Conservation (phyloP, 1,284 basidiomycete species). For the Volvariella surrecta region DNA sequence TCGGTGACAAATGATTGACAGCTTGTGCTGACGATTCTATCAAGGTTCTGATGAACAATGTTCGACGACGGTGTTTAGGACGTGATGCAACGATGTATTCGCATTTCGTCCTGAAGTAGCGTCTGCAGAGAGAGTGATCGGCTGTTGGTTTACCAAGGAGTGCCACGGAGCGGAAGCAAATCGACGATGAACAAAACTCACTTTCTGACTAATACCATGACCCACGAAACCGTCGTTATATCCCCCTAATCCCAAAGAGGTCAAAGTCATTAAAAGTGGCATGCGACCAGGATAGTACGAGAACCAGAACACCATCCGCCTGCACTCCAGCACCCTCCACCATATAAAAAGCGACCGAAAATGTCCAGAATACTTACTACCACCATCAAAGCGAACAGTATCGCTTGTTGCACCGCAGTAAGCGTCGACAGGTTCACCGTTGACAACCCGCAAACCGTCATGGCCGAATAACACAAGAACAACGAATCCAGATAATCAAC, state of each 20-base stretch:
- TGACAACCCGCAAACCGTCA: constrained; percentile 51
- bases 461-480: constrained; percentile 57
- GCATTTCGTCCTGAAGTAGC: constrained; percentile 39
- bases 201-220: constrained; percentile 49
- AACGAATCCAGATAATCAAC: constrained; percentile 48
- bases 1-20: too few species aligned
- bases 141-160: background rate
- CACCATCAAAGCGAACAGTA: constrained; percentile 44
- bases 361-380: constrained; percentile 36
- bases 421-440: constrained; percentile 43
- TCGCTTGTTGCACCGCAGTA: constrained; percentile 50
- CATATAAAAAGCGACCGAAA: background rate
- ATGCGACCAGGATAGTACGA: too few species aligned
- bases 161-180: background rate
- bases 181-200: constrained; percentile 14
- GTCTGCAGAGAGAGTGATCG: constrained; percentile 18
- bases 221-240: constrained; percentile 38
- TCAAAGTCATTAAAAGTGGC: too few species aligned
- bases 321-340: background rate
- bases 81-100: constrained; percentile 24
- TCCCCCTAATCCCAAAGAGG: constrained; percentile 27
- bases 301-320: too few species aligned
- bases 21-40: background rate
- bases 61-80: constrained; percentile 13
- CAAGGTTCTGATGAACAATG: constrained; percentile 14